Percentiles rank a stretch among this genome's conserved stretches.
phyloP scores from a whole-genome alignment of 345 rosid genomes.

The Carallia pectinifolia region DNA sequence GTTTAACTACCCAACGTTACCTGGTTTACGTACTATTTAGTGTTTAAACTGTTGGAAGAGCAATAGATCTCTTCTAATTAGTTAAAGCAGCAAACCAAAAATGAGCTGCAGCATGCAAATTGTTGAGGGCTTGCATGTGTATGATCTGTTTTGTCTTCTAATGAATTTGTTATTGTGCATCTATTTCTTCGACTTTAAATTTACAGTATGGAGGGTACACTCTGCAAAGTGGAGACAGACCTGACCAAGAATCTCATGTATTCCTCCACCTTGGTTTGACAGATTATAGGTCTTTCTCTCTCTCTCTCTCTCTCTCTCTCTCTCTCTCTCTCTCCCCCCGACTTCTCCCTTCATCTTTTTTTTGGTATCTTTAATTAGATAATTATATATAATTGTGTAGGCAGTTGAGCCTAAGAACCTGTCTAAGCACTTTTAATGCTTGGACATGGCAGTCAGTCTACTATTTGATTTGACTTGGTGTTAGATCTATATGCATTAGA shows the following conservation, averaged over 20 bases:
- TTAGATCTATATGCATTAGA: not conserved
- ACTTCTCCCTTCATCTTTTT: too few species aligned
- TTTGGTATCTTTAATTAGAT: too few species aligned
- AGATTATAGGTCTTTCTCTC: slow-evolving; percentile 65
- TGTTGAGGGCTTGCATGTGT: not conserved
- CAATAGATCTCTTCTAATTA: not conserved
- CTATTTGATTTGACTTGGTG: not conserved
- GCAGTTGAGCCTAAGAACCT: too few species aligned
- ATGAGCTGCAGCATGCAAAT: not conserved
- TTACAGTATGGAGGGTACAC: slow-evolving; percentile 74
- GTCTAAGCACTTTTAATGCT: not conserved
- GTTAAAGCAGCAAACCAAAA: slow-evolving; percentile 1
- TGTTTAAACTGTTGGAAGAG: too few species aligned
- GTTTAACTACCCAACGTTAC: too few species aligned
- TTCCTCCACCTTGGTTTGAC: slow-evolving; percentile 83
- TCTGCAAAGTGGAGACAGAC: slow-evolving; percentile 36
- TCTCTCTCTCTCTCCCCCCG: too few species aligned
- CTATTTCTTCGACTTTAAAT: slow-evolving; percentile 7
- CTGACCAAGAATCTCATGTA: slow-evolving; percentile 34
- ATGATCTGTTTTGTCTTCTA: not conserved
- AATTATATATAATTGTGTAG: too few species aligned
- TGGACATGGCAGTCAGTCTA: not conserved
- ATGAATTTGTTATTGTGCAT: not conserved
- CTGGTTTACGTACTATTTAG: too few species aligned
- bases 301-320: not conserved